Evolutionary conservation across 1,284 basidiomycete species (phyloP).

Genomic region (Leccinum subrobustum): DNA sequence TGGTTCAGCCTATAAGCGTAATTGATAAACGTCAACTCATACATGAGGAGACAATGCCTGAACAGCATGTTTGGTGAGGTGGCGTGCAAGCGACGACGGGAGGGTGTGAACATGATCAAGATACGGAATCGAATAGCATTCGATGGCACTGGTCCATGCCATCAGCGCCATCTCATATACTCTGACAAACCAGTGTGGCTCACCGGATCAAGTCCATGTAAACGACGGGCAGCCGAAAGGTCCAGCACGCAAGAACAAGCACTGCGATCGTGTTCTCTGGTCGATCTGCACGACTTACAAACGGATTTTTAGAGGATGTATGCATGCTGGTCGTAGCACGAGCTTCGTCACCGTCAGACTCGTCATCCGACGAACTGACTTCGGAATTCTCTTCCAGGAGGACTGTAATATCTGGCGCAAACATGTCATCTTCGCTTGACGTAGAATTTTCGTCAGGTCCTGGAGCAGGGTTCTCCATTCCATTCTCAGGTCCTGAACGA

Average conservation of each 20-base stretch:
- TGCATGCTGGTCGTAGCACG: conserved; percentile 10
- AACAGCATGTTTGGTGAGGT: conserved; percentile 67
- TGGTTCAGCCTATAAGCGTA: conserved; percentile 13
- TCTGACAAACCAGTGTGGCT: conserved; percentile 24
- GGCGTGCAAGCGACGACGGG: conserved; percentile 61
- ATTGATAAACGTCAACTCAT: conserved; percentile 16
- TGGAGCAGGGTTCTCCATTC: conserved; percentile 3
- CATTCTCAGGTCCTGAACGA: conserved; percentile 15
- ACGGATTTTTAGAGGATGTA: conserved; percentile 14
- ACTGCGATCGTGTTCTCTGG: conserved; percentile 63
- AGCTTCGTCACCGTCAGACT: conserved; percentile 30
- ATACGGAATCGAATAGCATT: conserved; percentile 78
- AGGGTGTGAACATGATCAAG: conserved; percentile 70
- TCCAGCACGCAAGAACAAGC: conserved; percentile 75
- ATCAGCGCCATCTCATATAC: conserved; percentile 7
- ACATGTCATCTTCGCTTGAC: conserved; percentile 30
- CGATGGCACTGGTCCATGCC: conserved; percentile 54
- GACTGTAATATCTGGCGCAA: conserved; percentile 49
- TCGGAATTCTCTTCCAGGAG: conserved; percentile 57
- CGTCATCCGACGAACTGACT: conserved; percentile 44
- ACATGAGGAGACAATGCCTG: conserved; percentile 71
- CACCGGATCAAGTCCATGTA: conserved; percentile 75
- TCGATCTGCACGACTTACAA: conserved; percentile 43
- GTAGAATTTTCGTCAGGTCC: conserved; percentile 12
- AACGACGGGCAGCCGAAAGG: conserved; percentile 70